Conservation (phyloP, 2,329 filamentous ascomycete species). For the Cladosporium sp. region DNA sequence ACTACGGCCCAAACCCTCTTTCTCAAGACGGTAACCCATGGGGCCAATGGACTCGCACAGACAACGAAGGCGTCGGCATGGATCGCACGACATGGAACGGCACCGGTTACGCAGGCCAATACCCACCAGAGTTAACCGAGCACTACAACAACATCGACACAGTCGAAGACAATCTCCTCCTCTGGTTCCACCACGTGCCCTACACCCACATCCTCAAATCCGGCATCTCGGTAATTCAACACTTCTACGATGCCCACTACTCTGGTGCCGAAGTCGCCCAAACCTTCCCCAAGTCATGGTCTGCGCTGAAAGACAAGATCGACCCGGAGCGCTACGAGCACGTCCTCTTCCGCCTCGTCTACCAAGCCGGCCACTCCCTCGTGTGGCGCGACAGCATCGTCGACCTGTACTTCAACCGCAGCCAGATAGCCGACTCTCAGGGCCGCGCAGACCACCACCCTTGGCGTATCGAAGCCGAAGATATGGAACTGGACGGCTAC, state of each 20-base stretch:
- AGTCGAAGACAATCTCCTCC: conserved; percentile 63
- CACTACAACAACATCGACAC: conserved; percentile 58
- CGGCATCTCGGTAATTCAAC: conserved; percentile 64
- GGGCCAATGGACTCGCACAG: conserved; percentile 70
- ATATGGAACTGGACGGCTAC: conserved; percentile 60
- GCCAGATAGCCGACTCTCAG: conserved; percentile 54
- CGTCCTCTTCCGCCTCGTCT: conserved; percentile 55
- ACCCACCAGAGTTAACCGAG: conserved; percentile 56
- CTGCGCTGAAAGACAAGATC: conserved; percentile 51
- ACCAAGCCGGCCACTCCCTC: conserved; percentile 65
- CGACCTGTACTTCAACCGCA: conserved; percentile 60
- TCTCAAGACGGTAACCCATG: conserved; percentile 64
- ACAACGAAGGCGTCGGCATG: conserved; percentile 60
- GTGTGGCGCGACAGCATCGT: conserved; percentile 67
- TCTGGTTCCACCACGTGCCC: conserved; percentile 72
- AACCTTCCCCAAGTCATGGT: conserved; percentile 54
- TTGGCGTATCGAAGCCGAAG: conserved; percentile 66
- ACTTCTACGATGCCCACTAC: conserved; percentile 63
- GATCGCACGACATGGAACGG: conserved; percentile 66
- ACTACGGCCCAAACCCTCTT: conserved; percentile 65
- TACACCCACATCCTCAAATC: conserved; percentile 61
- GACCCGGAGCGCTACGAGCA: conserved; percentile 59
- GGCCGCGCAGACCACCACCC: conserved; percentile 58
- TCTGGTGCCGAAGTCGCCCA: conserved; percentile 57
- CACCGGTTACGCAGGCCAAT: conserved; percentile 63